These are phyloP conservation scores for Arabis hirsuta DNA, from an alignment of 345 rosid genomes.

Conservation along the genomic window DNA sequence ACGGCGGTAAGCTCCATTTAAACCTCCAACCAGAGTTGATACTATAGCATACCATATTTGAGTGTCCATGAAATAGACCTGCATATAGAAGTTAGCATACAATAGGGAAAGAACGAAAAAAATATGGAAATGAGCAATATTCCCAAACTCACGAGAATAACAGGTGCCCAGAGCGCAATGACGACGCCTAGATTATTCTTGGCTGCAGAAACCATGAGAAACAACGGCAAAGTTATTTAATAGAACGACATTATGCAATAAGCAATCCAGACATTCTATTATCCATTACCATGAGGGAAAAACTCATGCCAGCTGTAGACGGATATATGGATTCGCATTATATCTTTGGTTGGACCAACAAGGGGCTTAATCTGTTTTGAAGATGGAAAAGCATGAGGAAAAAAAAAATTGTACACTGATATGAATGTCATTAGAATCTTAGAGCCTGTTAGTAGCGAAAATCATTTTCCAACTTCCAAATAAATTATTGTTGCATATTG, in stretches of 20 bases:
- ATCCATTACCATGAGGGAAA: conserved; percentile 62
- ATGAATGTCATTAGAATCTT: conserved; percentile 4
- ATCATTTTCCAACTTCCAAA: conserved; percentile 25
- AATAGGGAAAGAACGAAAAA: conserved; percentile 30
- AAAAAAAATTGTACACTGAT: conserved; percentile 1
- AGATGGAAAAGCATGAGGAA: conserved; percentile 20
- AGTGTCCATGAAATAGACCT: conserved; percentile 69
- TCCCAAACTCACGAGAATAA: conserved; percentile 60
- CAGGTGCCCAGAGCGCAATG: conserved; percentile 60
- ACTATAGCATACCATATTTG: conserved; percentile 69
- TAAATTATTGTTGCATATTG: conserved; percentile 1
- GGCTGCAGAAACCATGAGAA: conserved; percentile 48
- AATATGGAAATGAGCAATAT: conserved; percentile 24
- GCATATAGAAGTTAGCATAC: conserved; percentile 18
- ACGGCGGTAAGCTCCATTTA: conserved; percentile 63
- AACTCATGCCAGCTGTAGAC: conserved; percentile 65
- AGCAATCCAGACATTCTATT: not conserved
- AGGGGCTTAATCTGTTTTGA: conserved; percentile 62
- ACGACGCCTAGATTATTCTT: conserved; percentile 57
- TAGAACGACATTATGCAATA: not conserved
- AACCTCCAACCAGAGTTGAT: conserved; percentile 61
- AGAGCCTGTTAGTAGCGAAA: conserved; percentile 23
- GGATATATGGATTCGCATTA: conserved; percentile 48
- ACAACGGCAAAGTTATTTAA: not conserved
- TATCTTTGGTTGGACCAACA: conserved; percentile 63